Base-by-base conservation (phyloP, 371 early-diverging fungal species). In the Batrachochytrium dendrobatidis region DNA sequence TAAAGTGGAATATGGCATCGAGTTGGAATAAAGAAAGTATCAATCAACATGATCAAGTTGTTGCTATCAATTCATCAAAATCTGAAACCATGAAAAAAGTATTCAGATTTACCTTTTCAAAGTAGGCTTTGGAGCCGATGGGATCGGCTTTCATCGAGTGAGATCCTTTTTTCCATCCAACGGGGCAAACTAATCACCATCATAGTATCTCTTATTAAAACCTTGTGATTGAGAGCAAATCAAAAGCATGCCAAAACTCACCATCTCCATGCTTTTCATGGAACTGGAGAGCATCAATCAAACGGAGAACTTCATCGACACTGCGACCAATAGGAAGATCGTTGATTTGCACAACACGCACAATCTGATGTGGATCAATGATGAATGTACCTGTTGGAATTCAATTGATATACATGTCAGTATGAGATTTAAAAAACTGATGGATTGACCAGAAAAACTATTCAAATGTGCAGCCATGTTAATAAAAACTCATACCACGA, bases 271-370 rank as follows among this genome's bases (percentile, higher is more conserved):
- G 79, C 63, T 86, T 80, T 62, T 91, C 92, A 57, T 83, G 82
- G 75, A 91, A 94, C 72, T 94, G 84, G 68, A 95, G 77, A 22
- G 97, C 98, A 77, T 95, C 85, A 53, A 99, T 74, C 18, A 96
- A 74, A 61, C 99, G 86, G 52, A 98, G 70, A 28, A 88, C 81
- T 76, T 99, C 99, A 67, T 93, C 89, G 51, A 95, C 91, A 30
- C 86, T 88, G 60, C 99, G 86, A 46, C 99, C 99, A 62, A 99
- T 84, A 43, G 86, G 87, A 61, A 88, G 70, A 64, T 92, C 86
- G 66, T 87, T 83, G 70, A 81, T 71, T 29, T 72, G 80, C 58
- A 73, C 68, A 53, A 74, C 73, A 52, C 54, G 50, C 12, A 64
- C 46, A n/a, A 24, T 32, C 18, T 46, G 73, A 84, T 82, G 79